Evolutionary conservation across 2,329 filamentous ascomycete species (phyloP), one percentile per base, ranked within the genome.

Genomic region (Diaporthe amygdali): DNA sequence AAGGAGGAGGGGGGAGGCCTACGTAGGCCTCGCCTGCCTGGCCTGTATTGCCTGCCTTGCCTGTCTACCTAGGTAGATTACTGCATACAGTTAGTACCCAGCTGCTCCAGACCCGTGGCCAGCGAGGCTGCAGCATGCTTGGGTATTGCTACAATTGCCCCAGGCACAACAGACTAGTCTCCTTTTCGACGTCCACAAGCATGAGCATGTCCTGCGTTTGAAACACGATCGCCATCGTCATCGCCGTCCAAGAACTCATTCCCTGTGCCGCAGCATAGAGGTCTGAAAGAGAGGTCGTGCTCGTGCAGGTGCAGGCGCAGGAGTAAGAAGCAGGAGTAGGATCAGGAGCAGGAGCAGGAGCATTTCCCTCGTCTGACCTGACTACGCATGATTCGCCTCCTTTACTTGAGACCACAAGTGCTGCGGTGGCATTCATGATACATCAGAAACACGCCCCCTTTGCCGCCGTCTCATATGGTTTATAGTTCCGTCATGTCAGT

Each of bases 381-480:
- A 59, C 55, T 27, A n/a, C 37, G 56, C 56, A 63, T 34, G 39
- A 63, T 47, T 47, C 27, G 41, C 56, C 56, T 44, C 56, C 27
- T 47, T 34, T 47, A 34, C 10, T 63, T 41, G 41, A 47, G 56
- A 34, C 56, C 27, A 46, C 56, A 32, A 39, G 27, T 61, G 55
- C 55, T 61, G 55, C 39, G 25, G 55, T 61, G 39, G 55, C 55
- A 46, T 63, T 63, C 56, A 63, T 47, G 55, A 59, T 59, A 59
- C 55, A 59, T 41, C 37, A 59, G 55, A 44, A 55, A 59, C 55
- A 59, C 20, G 37, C 55, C 25, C 20, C 22, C 55, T 59, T 59
- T 59, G 34, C 54, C 37, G 39, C 37, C 34, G 39, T 61, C 55
- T 46, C 39, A 61, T 61, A 32, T 46, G 5, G 25, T 6, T 17